A percentile compares a stretch with the other conserved stretches of the same genome.
Conservation (phyloP, 805 yeast genomes). For the Brettanomyces naardenensis region DNA sequence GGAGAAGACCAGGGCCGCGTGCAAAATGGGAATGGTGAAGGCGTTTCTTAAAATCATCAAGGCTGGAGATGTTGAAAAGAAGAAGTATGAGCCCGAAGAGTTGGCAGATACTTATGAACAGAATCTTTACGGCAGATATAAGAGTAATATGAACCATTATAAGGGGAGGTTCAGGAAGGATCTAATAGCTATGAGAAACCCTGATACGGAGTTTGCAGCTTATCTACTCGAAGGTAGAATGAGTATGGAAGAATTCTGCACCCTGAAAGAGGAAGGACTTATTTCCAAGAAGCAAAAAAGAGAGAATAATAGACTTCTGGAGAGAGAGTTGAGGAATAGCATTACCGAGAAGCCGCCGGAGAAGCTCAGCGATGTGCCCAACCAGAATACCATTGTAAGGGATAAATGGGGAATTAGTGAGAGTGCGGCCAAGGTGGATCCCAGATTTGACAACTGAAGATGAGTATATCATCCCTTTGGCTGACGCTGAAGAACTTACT, state of each 20-base stretch:
- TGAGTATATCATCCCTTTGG: background rate
- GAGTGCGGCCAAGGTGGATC: conserved; percentile 27
- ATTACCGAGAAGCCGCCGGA: conserved; percentile 20
- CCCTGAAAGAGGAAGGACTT: conserved; percentile 16
- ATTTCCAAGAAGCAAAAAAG: conserved; percentile 20
- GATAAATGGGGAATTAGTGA: conserved; percentile 29
- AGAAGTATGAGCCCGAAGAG: conserved; percentile 1
- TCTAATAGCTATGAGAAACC: conserved; percentile 22
- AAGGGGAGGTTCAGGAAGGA: conserved; percentile 24
- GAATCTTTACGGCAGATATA: conserved; percentile 12
- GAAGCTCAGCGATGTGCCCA: conserved; percentile 20
- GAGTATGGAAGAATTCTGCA: conserved; percentile 15
- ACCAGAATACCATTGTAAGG: conserved; percentile 18
- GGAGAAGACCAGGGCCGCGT: conserved; percentile 20
- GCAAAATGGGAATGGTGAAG: conserved; percentile 13
- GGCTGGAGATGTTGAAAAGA: conserved; percentile 3
- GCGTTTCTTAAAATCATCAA: conserved; percentile 9
- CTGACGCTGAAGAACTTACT: no score
- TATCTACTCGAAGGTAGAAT: conserved; percentile 14
- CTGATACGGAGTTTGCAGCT: conserved; percentile 17
- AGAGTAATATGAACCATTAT: conserved; percentile 14
- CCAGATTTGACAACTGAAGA: conserved; percentile 16
- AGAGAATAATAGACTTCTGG: conserved; percentile 22
- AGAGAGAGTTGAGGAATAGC: conserved; percentile 23
- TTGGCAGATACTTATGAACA: conserved; percentile 19